Conservation (phyloP, 768 basidiomycete species). For the Lactarius pseudohatsudake region DNA sequence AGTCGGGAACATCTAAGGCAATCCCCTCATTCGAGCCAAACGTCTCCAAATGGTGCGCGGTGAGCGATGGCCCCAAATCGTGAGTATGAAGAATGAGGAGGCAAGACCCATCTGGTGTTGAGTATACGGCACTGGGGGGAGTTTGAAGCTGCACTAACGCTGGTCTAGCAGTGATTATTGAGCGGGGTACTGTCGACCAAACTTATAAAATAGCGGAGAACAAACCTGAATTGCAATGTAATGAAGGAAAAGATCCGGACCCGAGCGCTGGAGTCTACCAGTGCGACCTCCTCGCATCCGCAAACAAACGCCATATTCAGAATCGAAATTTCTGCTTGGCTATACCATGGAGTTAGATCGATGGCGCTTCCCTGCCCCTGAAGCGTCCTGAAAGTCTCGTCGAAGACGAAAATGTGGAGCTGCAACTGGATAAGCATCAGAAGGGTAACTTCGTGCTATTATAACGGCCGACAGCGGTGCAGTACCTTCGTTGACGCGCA, state of each 20-base stretch:
- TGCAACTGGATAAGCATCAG: conserved; percentile 30
- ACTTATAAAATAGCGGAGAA: too few species aligned
- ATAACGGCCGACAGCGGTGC: too few species aligned
- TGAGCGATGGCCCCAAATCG: conserved; percentile 28
- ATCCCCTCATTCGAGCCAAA: conserved; percentile 54
- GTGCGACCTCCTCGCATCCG: conserved; percentile 52
- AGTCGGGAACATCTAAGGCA: conserved; percentile 36
- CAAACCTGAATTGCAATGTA: conserved; percentile 54
- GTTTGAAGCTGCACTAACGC: conserved; percentile 42
- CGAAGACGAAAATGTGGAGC: conserved; percentile 49
- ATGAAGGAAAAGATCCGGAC: conserved; percentile 54
- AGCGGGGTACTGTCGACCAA: not conserved
- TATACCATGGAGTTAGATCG: conserved; percentile 48
- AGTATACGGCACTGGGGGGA: conserved; percentile 39
- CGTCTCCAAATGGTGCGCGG: conserved; percentile 54
- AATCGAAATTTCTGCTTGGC: conserved; percentile 32
- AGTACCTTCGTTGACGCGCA: conserved; percentile 45
- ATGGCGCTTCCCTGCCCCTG: conserved; percentile 44
- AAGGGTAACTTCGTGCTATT: too few species aligned
- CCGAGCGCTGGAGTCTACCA: conserved; percentile 46
- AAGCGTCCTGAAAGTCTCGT: conserved; percentile 44
- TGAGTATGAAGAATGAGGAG: conserved; percentile 40
- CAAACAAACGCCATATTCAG: conserved; percentile 43
- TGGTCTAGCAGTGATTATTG: conserved; percentile 38
- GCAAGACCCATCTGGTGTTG: conserved; percentile 58